These are phyloP conservation scores for Pseudophaeomoniella oleicola DNA, from an alignment of 2,329 filamentous ascomycete species.

Conservation along the genomic window DNA sequence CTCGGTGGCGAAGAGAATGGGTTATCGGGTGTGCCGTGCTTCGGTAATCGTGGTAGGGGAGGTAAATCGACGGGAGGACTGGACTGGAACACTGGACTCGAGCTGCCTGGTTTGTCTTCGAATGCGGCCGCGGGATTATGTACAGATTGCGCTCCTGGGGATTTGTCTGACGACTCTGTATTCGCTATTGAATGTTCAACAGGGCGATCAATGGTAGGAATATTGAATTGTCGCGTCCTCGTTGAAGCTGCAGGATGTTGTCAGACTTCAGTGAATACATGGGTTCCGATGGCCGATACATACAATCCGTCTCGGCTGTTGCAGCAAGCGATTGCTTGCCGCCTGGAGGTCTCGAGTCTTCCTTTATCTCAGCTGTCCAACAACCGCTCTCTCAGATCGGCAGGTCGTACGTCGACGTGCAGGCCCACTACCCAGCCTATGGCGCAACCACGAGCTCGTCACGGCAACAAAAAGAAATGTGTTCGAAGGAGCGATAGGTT, in stretches of 20 bases:
- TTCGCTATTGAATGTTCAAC: conserved; percentile 2
- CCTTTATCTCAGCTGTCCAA: too few species aligned
- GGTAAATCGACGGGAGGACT: conserved; percentile 14
- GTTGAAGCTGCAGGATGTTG: not conserved
- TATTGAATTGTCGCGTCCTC: not conserved
- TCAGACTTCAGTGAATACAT: not conserved
- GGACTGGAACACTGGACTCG: conserved; percentile 9
- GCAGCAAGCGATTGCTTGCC: conserved; percentile 33
- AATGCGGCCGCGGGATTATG: conserved; percentile 18
- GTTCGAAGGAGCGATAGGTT: not conserved
- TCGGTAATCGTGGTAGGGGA: conserved; percentile 18
- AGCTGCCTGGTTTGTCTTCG: conserved; percentile 1
- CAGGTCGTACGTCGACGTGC: too few species aligned
- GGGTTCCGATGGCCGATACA: conserved; percentile 8
- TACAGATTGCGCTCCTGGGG: conserved; percentile 7
- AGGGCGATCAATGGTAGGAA: conserved; percentile 4
- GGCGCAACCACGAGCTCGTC: too few species aligned
- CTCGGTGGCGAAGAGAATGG: conserved; percentile 24
- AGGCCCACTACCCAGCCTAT: too few species aligned
- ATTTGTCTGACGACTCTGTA: not conserved
- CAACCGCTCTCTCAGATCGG: too few species aligned
- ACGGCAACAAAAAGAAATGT: not conserved
- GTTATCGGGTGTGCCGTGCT: conserved; percentile 16
- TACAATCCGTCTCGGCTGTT: conserved; percentile 31
- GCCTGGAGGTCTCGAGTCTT: too few species aligned